Evolutionary conservation across 2,329 filamentous ascomycete genomes (phyloP).

Genomic region (Dissoconium aciculare): DNA sequence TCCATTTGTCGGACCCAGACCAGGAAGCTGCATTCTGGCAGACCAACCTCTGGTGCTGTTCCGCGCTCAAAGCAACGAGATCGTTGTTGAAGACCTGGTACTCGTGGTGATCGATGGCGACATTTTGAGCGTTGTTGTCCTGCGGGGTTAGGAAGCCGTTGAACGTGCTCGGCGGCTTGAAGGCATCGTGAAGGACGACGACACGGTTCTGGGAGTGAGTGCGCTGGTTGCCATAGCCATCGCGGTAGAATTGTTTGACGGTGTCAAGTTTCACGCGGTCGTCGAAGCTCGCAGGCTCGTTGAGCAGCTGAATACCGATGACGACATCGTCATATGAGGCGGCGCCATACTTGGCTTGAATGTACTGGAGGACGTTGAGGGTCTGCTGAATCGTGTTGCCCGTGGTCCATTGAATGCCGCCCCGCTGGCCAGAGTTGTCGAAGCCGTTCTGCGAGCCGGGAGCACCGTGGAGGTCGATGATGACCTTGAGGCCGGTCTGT

Average conservation of each 20-base stretch:
- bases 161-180: slow-evolving; percentile 40
- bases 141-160: slow-evolving; percentile 44
- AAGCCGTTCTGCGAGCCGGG: slow-evolving; percentile 45
- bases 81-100: slow-evolving; percentile 48
- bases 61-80: slow-evolving; percentile 35
- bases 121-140: slow-evolving; percentile 37
- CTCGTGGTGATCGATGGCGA: slow-evolving; percentile 53
- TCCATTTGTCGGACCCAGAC: slow-evolving; percentile 45
- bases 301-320: slow-evolving; percentile 41
- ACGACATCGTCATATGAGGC: slow-evolving; percentile 43
- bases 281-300: slow-evolving; percentile 41
- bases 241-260: slow-evolving; percentile 40
- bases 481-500: slow-evolving; percentile 37
- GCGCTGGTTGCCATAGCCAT: slow-evolving; percentile 34
- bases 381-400: slow-evolving; percentile 37
- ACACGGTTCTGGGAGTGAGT: slow-evolving; percentile 19
- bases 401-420: slow-evolving; percentile 30
- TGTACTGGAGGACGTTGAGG: slow-evolving; percentile 41
- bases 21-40: slow-evolving; percentile 40
- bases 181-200: slow-evolving; percentile 46
- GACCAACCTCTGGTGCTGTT: slow-evolving; percentile 40
- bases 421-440: slow-evolving; percentile 44
- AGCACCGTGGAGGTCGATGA: slow-evolving; percentile 45
- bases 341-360: slow-evolving; percentile 43
- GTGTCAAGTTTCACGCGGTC: slow-evolving; percentile 32